Conservation (phyloP, 148 eudicot species). For the Silene conica region DNA sequence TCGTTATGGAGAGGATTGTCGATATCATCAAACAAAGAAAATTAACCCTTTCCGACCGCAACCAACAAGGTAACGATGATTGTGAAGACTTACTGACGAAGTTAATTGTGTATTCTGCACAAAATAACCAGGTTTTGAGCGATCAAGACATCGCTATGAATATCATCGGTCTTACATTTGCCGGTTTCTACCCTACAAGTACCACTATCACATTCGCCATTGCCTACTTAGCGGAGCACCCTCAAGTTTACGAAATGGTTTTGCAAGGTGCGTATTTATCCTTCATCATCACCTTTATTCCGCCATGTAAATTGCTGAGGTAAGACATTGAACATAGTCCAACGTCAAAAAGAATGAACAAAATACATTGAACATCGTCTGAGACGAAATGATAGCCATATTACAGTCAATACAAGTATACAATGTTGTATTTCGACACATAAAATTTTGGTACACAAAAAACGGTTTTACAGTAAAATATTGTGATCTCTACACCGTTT, state of each 20-base stretch:
- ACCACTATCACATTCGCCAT: too few species aligned
- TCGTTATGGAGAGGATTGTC: background rate
- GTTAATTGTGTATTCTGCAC: background rate
- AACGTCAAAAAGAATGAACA: too few species aligned
- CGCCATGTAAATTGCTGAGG: too few species aligned
- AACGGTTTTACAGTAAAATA: too few species aligned
- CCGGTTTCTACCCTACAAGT: slow-evolving; percentile 20
- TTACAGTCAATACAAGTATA: too few species aligned
- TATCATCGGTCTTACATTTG: slow-evolving; percentile 14
- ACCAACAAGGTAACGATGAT: background rate
- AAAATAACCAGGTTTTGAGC: slow-evolving; percentile 16
- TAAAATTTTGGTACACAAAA: too few species aligned
- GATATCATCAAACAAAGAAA: background rate
- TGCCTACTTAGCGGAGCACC: slow-evolving; percentile 20
- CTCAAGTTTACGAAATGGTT: slow-evolving; percentile 20
- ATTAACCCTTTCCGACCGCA: background rate
- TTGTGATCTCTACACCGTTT: too few species aligned
- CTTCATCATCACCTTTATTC: too few species aligned
- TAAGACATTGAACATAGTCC: too few species aligned
- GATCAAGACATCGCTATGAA: slow-evolving; percentile 26
- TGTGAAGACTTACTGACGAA: background rate
- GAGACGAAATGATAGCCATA: too few species aligned
- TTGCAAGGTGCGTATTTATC: slow-evolving; percentile 14
- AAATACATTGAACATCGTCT: too few species aligned
- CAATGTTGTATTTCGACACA: too few species aligned